Evolutionary conservation across 2,329 filamentous ascomycete genomes (phyloP).

Genomic region (Venturia aucupariae): DNA sequence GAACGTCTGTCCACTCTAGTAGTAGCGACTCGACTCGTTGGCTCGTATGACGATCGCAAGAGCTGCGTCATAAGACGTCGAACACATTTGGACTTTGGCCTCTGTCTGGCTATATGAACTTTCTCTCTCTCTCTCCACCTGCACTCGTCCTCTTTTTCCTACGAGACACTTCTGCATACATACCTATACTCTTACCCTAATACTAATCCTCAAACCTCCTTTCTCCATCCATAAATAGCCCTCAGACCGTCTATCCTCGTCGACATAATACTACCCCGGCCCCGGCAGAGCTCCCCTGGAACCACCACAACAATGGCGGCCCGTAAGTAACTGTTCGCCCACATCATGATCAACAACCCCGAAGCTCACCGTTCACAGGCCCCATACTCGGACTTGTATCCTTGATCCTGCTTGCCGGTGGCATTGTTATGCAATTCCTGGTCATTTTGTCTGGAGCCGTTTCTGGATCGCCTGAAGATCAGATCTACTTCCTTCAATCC

Average conservation of each 20-base stretch:
- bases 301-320: neutral
- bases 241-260: neutral
- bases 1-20: too few relatives aligned
- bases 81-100: neutral
- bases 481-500: constrained; percentile 79
- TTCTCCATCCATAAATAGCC: neutral
- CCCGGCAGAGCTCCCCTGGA: neutral
- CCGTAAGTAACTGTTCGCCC: neutral
- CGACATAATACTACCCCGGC: constrained; percentile 6
- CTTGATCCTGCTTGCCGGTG: constrained; percentile 52
- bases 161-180: neutral
- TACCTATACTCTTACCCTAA: too few relatives aligned
- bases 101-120: neutral
- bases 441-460: constrained; percentile 53
- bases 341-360: neutral
- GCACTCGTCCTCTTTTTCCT: neutral
- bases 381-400: constrained; percentile 47
- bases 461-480: constrained; percentile 51
- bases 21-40: neutral
- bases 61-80: neutral
- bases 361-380: constrained; percentile 31
- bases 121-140: too few relatives aligned
- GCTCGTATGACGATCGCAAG: neutral
- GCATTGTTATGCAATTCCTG: constrained; percentile 56
- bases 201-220: neutral